phyloP scores from a whole-genome alignment of 345 rosid genomes.

The Psidium friedrichsthalianum region DNA sequence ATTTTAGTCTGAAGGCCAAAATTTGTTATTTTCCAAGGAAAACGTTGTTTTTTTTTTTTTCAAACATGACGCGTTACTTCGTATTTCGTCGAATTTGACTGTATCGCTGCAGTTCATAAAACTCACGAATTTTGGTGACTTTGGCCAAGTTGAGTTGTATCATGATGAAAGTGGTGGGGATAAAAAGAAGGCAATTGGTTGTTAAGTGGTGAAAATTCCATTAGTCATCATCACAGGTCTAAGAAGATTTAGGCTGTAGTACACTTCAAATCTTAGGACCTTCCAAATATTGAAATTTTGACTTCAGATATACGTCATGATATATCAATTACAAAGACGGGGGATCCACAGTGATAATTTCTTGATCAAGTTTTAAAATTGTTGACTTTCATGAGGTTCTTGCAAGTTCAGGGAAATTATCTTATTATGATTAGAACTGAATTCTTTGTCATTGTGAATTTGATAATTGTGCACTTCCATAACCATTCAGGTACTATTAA shows the following conservation, averaged over 20 bases:
- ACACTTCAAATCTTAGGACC: neutral
- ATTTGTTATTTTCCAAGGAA: no score
- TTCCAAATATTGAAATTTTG: neutral
- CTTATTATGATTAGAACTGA: neutral
- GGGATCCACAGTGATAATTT: neutral
- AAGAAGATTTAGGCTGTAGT: neutral
- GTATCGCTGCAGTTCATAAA: conserved; percentile 76
- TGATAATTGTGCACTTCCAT: neutral
- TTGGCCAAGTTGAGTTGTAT: conserved; percentile 6
- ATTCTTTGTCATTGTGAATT: neutral
- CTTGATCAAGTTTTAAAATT: neutral
- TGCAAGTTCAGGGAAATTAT: no score
- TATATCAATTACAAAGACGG: neutral
- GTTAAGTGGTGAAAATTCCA: neutral
- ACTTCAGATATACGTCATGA: neutral
- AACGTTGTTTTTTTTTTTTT: no score
- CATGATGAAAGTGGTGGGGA: neutral
- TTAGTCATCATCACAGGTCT: neutral
- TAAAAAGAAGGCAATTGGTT: neutral
- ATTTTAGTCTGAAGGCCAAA: no score
- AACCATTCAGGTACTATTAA: neutral
- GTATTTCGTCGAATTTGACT: neutral
- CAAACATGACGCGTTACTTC: no score
- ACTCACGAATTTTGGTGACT: conserved; percentile 53
- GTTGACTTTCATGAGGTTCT: no score